Evolutionary conservation across 768 basidiomycete genomes (phyloP).

Genomic region (Lyophyllum semitale): DNA sequence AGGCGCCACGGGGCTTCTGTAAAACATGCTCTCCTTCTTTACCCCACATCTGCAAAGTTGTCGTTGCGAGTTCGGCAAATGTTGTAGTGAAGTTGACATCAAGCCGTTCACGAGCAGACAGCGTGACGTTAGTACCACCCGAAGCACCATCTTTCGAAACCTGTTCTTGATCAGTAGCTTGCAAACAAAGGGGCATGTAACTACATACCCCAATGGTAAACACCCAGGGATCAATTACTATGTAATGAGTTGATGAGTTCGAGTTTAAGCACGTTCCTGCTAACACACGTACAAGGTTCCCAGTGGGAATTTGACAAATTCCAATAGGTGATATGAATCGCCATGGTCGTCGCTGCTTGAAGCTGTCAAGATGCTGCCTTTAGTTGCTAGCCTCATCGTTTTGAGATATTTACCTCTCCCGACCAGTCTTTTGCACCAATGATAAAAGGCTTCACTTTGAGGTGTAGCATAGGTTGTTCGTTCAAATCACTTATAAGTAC

Average conservation of each 20-base stretch:
- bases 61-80: constrained; percentile 83
- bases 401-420: constrained; percentile 59
- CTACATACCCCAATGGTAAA: constrained; percentile 65
- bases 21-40: constrained; percentile 72
- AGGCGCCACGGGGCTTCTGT: constrained; percentile 79
- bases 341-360: constrained; percentile 79
- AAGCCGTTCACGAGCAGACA: constrained; percentile 80
- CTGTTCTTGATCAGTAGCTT: constrained; percentile 32
- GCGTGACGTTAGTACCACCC: constrained; percentile 54
- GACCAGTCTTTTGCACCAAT: constrained; percentile 93
- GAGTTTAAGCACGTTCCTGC: neutral
- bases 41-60: constrained; percentile 71
- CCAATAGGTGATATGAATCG: constrained; percentile 90
- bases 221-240: constrained; percentile 96
- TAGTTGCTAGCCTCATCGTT: neutral
- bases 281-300: constrained; percentile 74
- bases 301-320: constrained; percentile 97
- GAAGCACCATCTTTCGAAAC: constrained; percentile 50
- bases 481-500: constrained; percentile 94
- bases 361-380: constrained; percentile 48
- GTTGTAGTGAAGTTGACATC: constrained; percentile 91
- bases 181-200: neutral
- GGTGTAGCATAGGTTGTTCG: constrained; percentile 91
- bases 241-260: constrained; percentile 8
- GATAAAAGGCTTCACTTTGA: constrained; percentile 84